Base-by-base conservation (phyloP, 768 basidiomycete genomes). In the Mycena crocata region DNA sequence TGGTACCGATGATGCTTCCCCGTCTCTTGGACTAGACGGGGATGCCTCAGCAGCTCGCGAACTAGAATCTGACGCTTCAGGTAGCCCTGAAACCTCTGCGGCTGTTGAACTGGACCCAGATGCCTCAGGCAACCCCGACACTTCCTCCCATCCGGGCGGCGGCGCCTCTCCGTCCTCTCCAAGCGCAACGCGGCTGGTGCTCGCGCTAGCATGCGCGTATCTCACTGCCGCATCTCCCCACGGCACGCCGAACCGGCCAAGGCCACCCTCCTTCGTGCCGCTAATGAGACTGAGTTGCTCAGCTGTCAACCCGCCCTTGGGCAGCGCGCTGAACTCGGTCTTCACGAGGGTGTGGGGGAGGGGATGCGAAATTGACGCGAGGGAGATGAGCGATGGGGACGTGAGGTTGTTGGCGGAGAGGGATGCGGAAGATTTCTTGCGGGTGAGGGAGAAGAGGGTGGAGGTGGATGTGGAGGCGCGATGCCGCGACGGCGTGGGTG, bases 161-260 rank as follows among this genome's bases (percentile, higher is more conserved):
- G 57, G 62, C n/a, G 63, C 63, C 40, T 50, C 68, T 0, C 39
- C 62, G 21, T 52, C 57, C 62, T 60, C 57, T 10, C 44, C 57
- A 21, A 70, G 44, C 1, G 51, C 69, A 23, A 70, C 30, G 15
- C 69, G 56, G 23, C 69, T 70, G 21, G 61, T 55, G 44, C 39
- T 70, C 1, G 69, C 69, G 37, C 69, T 70, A 10, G 68, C 68
- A 45, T 42, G 48, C 39, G 86, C 87, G 72, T 82, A 92, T 34
- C 89, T 89, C 31, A 91, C 82, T 5, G 92, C 93, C 72, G 90
- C 93, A 14, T 85, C 77, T 0, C 93, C 93, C 71, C 92, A 94
- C 24, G 93, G 93, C 60, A 91, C 80, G 1, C 91, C 92, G 71
- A 93, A 95, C 64, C 85, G 82, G 39, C 85, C 87, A 64, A 94